A percentile compares a stretch with the other conserved stretches of the same genome.
phyloP scores from a whole-genome alignment of 2,329 filamentous ascomycete species.

The Leptodontidium sp. region DNA sequence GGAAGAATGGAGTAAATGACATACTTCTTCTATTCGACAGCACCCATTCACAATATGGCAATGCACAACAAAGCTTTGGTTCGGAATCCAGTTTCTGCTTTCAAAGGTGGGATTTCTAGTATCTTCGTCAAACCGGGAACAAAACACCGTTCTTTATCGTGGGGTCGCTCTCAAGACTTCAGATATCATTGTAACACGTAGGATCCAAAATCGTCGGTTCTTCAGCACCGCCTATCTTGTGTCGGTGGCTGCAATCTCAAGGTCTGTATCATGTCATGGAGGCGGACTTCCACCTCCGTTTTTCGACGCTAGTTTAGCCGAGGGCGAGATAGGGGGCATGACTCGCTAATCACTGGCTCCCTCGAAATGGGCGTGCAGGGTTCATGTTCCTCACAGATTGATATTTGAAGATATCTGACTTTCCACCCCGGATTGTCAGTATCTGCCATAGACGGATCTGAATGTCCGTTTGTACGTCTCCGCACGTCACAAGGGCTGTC shows the following conservation, averaged over 20 bases:
- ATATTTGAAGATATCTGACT: not conserved
- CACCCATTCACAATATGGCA: not conserved
- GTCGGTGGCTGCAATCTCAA: not conserved
- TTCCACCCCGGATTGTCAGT: not conserved
- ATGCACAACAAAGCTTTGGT: too few species aligned
- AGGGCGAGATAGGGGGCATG: slow-evolving; percentile 1
- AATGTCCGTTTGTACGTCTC: not conserved
- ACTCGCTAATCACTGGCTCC: not conserved
- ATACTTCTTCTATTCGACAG: not conserved
- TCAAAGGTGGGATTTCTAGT: not conserved
- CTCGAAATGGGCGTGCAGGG: not conserved
- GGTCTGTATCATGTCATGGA: not conserved
- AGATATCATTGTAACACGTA: not conserved
- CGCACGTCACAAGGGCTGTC: not conserved
- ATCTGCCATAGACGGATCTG: not conserved
- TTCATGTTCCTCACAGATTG: not conserved
- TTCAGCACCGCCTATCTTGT: not conserved
- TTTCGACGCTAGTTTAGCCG: not conserved
- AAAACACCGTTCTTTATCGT: not conserved
- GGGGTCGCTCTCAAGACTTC: not conserved
- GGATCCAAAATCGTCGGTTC: too few species aligned
- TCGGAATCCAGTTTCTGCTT: not conserved
- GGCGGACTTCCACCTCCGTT: slow-evolving; percentile 6
- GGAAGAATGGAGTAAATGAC: too few species aligned
- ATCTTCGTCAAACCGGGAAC: not conserved